These are phyloP conservation scores for Didymella exigua DNA, from an alignment of 2,329 filamentous ascomycete genomes.

Conservation along the genomic window DNA sequence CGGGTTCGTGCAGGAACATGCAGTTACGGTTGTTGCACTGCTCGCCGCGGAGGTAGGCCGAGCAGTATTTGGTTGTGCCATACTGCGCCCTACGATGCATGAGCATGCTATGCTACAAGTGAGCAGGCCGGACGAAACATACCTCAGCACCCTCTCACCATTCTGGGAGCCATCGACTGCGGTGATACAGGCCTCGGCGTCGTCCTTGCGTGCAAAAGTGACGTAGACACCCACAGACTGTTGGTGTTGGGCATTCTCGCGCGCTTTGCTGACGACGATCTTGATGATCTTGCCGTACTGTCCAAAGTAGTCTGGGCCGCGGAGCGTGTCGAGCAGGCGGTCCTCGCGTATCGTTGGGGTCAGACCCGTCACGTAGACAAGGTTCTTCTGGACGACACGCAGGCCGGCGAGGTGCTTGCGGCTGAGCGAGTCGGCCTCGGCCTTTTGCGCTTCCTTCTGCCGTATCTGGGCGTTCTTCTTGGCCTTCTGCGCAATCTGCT, in stretches of 20 bases:
- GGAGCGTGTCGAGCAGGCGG: constrained; percentile 84
- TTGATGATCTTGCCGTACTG: constrained; percentile 99
- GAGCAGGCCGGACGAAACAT: constrained; percentile 37
- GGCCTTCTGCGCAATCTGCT: constrained; percentile 78
- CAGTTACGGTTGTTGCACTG: constrained; percentile 94
- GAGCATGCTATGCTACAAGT: constrained; percentile 19
- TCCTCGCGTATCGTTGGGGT: constrained; percentile 92
- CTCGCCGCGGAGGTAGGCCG: constrained; percentile 92
- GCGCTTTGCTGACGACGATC: constrained; percentile 96
- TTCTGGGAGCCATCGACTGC: constrained; percentile 93
- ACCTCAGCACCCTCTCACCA: constrained; percentile 82
- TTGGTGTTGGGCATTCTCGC: constrained; percentile 71
- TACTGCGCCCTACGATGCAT: constrained; percentile 63
- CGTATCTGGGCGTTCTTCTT: constrained; percentile 89
- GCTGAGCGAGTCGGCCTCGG: constrained; percentile 92
- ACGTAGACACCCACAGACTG: constrained; percentile 96
- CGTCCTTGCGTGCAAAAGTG: constrained; percentile 91
- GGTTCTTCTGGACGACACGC: constrained; percentile 95
- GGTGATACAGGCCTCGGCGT: constrained; percentile 86
- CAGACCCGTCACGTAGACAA: constrained; percentile 95
- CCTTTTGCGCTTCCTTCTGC: constrained; percentile 94
- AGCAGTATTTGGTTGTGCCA: constrained; percentile 98
- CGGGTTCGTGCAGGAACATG: constrained; percentile 97
- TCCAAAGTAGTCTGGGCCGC: constrained; percentile 92
- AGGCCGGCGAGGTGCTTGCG: constrained; percentile 96